phyloP scores from a whole-genome alignment of 345 rosid species.

The Microcos paniculata region DNA sequence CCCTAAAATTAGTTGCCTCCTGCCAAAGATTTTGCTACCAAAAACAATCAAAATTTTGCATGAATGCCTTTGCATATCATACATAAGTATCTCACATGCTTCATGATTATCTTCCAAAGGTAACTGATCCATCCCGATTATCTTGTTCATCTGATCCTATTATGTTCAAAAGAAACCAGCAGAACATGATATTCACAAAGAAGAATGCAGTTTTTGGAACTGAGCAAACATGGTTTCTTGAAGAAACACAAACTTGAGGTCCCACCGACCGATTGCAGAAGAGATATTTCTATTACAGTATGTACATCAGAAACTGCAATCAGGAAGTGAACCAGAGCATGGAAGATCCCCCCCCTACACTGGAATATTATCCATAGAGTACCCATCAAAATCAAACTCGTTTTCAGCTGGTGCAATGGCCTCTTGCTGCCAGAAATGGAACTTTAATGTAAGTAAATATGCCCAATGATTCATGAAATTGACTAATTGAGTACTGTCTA shows the following conservation, averaged over 20 bases:
- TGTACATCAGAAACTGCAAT: slow-evolving; percentile 36
- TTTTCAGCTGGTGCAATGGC: slow-evolving; percentile 50
- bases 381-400: slow-evolving; percentile 83
- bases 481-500: not conserved
- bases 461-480: not conserved
- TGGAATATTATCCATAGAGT: slow-evolving; percentile 62
- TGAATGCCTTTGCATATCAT: slow-evolving; percentile 44
- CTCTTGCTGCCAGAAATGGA: slow-evolving; percentile 56
- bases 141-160: slow-evolving; percentile 19
- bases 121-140: slow-evolving; percentile 4
- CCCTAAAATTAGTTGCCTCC: slow-evolving; percentile 41
- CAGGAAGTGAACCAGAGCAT: not conserved
- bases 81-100: slow-evolving; percentile 30
- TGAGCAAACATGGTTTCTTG: slow-evolving; percentile 15
- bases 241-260: not conserved
- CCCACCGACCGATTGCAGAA: slow-evolving; percentile 20
- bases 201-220: slow-evolving; percentile 22
- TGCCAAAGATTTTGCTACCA: slow-evolving; percentile 36
- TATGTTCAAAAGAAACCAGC: slow-evolving; percentile 19
- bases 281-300: slow-evolving; percentile 27
- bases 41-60: slow-evolving; percentile 51
- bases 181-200: slow-evolving; percentile 32
- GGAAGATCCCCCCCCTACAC: slow-evolving; percentile 44
- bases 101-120: slow-evolving; percentile 15
- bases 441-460: not conserved